Conservation (phyloP, 2,329 filamentous ascomycete genomes). For the Aspergillus caelatus region DNA sequence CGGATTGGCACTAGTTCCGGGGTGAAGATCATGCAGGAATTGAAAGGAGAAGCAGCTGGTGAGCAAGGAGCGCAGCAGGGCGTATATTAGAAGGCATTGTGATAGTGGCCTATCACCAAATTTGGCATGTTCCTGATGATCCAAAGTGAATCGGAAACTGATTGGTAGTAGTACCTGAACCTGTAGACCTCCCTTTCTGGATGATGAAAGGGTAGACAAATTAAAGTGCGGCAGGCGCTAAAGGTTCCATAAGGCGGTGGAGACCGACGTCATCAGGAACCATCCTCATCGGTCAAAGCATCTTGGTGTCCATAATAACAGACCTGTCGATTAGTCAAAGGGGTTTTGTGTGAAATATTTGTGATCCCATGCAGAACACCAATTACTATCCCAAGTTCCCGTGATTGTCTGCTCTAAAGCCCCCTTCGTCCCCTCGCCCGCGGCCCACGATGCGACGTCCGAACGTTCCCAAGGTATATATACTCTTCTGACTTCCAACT, state of each 20-base stretch:
- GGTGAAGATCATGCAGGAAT: slow-evolving; percentile 56
- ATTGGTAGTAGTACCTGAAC: background rate
- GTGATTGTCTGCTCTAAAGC: background rate
- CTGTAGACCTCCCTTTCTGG: background rate
- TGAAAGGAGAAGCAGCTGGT: slow-evolving; percentile 23
- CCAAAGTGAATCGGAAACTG: background rate
- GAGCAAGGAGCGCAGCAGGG: slow-evolving; percentile 5
- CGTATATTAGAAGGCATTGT: background rate
- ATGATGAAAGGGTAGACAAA: background rate
- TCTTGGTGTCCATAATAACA: background rate
- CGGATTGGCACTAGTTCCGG: slow-evolving; percentile 61
- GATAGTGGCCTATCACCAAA: background rate
- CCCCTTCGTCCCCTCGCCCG: background rate
- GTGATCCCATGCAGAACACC: background rate
- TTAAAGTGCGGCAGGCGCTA: slow-evolving; percentile 3
- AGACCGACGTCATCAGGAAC: slow-evolving; percentile 14
- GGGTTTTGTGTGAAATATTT: background rate
- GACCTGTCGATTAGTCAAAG: background rate
- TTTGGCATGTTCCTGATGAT: background rate
- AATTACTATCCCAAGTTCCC: background rate
- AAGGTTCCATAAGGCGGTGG: slow-evolving; percentile 9
- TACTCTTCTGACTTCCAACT: background rate
- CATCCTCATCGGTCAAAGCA: slow-evolving; percentile 11
- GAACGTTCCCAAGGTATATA: slow-evolving; percentile 8
- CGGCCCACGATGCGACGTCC: slow-evolving; percentile 13